Evolutionary conservation across 116 monocot genomes (phyloP), one percentile per base, ranked within the genome.

Genomic region (Cymodocea nodosa): DNA sequence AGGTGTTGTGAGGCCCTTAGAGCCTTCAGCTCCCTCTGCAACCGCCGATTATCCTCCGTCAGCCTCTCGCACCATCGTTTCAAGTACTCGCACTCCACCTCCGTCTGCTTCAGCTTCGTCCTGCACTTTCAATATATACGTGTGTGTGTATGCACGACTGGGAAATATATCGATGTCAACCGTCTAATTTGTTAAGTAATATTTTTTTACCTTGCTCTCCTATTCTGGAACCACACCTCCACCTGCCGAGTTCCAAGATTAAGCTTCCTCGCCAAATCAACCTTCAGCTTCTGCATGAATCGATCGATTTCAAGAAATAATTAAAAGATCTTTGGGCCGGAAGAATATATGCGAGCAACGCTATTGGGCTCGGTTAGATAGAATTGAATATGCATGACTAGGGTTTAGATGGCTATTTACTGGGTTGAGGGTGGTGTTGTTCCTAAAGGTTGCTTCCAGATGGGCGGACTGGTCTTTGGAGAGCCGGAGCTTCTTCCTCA

Each of bases 141-240:
- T 30, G 30, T 30, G 30, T 30, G 30, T 30, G 30, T 30, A 30
- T 30, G 30, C 30, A 30, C 3, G 30, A 30, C 30, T 30, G 30
- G 3, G 30, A 30, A 30, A 30, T 30, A 30, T 30, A 30, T 30
- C 30, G 30, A 10, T 44, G 44, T 44, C 44, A 44, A 44, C 44
- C 44, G 12, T 44, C 44, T 10, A 44, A 44, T 12, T 44, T 10
- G 12, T 44, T 44, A 51, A 13, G 23, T 8, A 49, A 50, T 30
- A n/a, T 50, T 11, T 6, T 8, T 23, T 17, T 44, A 85, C 85
- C 85, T 82, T 15, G 85, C 85, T 53, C 85, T 69, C 25, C 85
- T 79, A 64, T 85, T 85, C 70, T 85, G 85, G 50, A 85, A 85
- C 85, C 85, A 85, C 51, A 85, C 85, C 69, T 85, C 85, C 67